Base-by-base conservation (phyloP, 1,139 yeast genomes). In the Yamadazyma songkhlaensis region DNA sequence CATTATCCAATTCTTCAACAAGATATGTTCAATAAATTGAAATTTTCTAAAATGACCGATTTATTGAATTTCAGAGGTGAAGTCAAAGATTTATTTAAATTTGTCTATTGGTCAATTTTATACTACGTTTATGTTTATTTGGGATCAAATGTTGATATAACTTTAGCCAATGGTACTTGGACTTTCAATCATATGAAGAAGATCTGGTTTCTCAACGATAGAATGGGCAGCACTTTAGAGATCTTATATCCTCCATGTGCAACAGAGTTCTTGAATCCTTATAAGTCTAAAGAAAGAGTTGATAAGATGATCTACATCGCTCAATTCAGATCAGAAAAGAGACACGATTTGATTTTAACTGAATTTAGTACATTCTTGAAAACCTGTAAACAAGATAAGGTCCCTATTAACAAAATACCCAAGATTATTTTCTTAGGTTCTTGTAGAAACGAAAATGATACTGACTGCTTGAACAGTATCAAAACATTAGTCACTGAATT, bases 251-350 rank as follows among this genome's bases (percentile, higher is more conserved):
- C 98, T 5, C 96, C 96, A 1, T 84, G 95, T 53, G 85, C 89
- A 4, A 80, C 86, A 5, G 86, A 80, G 47, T 37, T 39, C 14
- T 29, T 33, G n/a, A 34, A 35, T 24, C 33, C 74, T 12, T 58
- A 38, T 24, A 46, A 21, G 7, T 11, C 8, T 14, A 24, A 14
- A n/a, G 39, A 41, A 11, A 70, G 95, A 44, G 62, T 71, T 37
- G 78, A 83, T 38, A 71, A 72, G 25, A 67, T 89, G 42, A 72
- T 92, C 7, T 88, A 84, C 42, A 64, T 94, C 36, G 97, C 97
- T 0, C 99, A 94, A 60, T 94, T 87, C 62, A 78, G 99, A 42
- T 94, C 96, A 1, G 99, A 94, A 57, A 94, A 94, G 60, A 79
- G 98, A 45, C 98, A 94, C 54, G 71, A 62, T 13, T 66, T 92